These are phyloP conservation scores for Collybiopsis luxurians DNA, from an alignment of 768 basidiomycete species.

Conservation along the genomic window DNA sequence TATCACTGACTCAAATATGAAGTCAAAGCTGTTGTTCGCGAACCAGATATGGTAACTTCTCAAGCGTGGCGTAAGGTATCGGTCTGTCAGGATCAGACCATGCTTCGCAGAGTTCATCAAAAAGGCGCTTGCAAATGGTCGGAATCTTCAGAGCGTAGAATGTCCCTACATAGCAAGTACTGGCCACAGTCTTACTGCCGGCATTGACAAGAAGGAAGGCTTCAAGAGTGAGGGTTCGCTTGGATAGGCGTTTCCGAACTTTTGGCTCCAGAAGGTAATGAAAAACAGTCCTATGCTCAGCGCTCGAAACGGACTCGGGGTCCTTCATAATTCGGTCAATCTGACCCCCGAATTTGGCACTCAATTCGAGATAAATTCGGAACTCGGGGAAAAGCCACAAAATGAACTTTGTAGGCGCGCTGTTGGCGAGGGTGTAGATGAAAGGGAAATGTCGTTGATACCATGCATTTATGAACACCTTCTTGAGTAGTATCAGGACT, in stretches of 20 bases:
- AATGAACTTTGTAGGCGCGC: slow-evolving; percentile 1
- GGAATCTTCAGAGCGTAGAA: slow-evolving; percentile 24
- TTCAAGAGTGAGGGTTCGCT: slow-evolving; percentile 19
- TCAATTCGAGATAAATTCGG: slow-evolving; percentile 9
- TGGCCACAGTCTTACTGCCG: slow-evolving; percentile 30
- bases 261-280: slow-evolving; percentile 22
- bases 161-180: slow-evolving; percentile 22
- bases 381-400: slow-evolving; percentile 2
- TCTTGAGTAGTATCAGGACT: slow-evolving; percentile 9
- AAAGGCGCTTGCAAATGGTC: slow-evolving; percentile 16
- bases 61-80: slow-evolving; percentile 25
- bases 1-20: neutral
- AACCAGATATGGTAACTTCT: slow-evolving; percentile 38
- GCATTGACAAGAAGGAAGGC: slow-evolving; percentile 24
- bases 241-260: slow-evolving; percentile 5
- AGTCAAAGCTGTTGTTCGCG: slow-evolving; percentile 6
- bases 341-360: slow-evolving; percentile 13
- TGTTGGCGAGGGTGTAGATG: neutral
- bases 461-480: slow-evolving; percentile 1
- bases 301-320: slow-evolving; percentile 11
- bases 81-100: slow-evolving; percentile 32
- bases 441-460: slow-evolving; percentile 12
- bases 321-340: slow-evolving; percentile 16
- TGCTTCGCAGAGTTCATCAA: slow-evolving; percentile 24
- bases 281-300: slow-evolving; percentile 25